Conservation (phyloP, 2,329 filamentous ascomycete species). For the Fusarium incarnatum region DNA sequence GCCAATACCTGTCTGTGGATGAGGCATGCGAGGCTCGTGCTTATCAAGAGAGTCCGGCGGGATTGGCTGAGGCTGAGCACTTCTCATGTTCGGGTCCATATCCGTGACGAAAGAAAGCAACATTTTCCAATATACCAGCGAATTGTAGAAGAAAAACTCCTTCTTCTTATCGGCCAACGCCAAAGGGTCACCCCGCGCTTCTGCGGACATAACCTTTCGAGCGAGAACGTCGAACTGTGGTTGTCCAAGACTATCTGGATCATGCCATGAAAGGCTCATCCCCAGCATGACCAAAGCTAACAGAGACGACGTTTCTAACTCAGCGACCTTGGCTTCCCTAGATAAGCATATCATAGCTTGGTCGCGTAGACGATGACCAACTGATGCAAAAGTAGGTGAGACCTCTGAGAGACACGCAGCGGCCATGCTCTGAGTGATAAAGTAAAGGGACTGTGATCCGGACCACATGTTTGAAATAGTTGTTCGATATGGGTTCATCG, state of each 20-base stretch:
- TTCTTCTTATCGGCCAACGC: constrained; percentile 38
- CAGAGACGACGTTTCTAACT: constrained; percentile 65
- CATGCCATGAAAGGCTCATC: constrained; percentile 70
- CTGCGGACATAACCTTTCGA: constrained; percentile 26
- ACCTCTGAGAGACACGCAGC: constrained; percentile 68
- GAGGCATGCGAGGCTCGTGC: constrained; percentile 40
- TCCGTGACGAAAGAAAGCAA: constrained; percentile 45
- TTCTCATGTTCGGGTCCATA: constrained; percentile 11
- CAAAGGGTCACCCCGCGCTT: constrained; percentile 5
- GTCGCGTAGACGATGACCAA: constrained; percentile 60
- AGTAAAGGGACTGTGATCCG: constrained; percentile 68
- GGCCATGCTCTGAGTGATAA: constrained; percentile 73
- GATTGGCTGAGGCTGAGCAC: constrained; percentile 16
- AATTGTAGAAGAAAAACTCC: constrained; percentile 45
- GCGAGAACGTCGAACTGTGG: constrained; percentile 37
- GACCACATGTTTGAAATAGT: constrained; percentile 68
- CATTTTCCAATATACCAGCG: constrained; percentile 46
- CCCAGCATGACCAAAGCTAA: constrained; percentile 69
- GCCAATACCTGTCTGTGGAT: constrained; percentile 45
- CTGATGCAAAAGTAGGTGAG: constrained; percentile 60
- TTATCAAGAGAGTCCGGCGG: constrained; percentile 19
- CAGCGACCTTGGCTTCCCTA: constrained; percentile 60
- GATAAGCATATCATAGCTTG: constrained; percentile 63
- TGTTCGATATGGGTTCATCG: constrained; percentile 70
- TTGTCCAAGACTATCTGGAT: constrained; percentile 63